Conservation (phyloP, 371 early-diverging fungal genomes). For the Mucor racemosus region DNA sequence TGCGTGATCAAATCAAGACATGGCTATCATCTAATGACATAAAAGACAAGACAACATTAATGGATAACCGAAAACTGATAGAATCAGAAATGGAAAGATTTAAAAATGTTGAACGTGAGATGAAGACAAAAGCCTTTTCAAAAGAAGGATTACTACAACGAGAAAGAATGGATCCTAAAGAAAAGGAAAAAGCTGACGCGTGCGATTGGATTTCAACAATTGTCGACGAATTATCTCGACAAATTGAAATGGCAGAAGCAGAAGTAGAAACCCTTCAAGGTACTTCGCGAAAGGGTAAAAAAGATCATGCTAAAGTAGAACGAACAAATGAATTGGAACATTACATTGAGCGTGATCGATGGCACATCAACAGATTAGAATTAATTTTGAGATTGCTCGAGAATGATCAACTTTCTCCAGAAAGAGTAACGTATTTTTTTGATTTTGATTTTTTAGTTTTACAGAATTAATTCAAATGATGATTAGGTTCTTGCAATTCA, state of each 20-base stretch:
- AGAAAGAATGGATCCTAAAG: slow-evolving; percentile 90
- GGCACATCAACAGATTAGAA: slow-evolving; percentile 89
- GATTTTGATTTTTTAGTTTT: neutral
- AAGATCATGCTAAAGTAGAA: slow-evolving; percentile 80
- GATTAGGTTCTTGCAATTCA: slow-evolving; percentile 25
- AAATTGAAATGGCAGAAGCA: slow-evolving; percentile 90
- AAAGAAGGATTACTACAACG: slow-evolving; percentile 91
- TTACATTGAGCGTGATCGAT: slow-evolving; percentile 86
- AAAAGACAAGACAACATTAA: slow-evolving; percentile 92
- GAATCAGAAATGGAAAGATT: slow-evolving; percentile 98
- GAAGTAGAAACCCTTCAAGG: slow-evolving; percentile 84
- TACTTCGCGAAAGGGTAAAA: slow-evolving; percentile 78
- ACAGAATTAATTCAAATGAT: neutral
- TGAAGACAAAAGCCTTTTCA: slow-evolving; percentile 98
- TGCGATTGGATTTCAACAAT: slow-evolving; percentile 84
- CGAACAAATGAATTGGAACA: slow-evolving; percentile 72
- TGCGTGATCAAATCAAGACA: slow-evolving; percentile 96
- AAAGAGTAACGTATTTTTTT: slow-evolving; percentile 39
- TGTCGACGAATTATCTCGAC: slow-evolving; percentile 83
- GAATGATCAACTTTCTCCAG: slow-evolving; percentile 85
- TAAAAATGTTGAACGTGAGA: slow-evolving; percentile 96
- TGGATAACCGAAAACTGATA: slow-evolving; percentile 91
- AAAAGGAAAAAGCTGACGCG: slow-evolving; percentile 85
- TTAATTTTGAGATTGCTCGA: slow-evolving; percentile 89
- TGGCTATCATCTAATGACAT: slow-evolving; percentile 93